Evolutionary conservation across 768 basidiomycete species (phyloP).

Genomic region (Rhodotorula diobovata): DNA sequence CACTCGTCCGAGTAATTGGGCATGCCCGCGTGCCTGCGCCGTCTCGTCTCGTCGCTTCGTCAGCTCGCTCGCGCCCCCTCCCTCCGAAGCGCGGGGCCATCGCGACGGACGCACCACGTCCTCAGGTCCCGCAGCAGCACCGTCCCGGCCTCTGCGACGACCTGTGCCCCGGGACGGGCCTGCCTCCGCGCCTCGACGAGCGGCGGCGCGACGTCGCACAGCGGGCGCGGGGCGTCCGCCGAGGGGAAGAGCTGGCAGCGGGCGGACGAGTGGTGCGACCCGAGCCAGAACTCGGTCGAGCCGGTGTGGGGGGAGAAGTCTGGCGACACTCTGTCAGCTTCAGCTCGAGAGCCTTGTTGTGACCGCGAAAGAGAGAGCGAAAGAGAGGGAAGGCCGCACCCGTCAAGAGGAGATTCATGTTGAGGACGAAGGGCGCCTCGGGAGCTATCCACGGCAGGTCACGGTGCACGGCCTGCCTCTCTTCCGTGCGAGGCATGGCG

Average conservation of each 20-base stretch:
- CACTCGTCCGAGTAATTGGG: conserved; percentile 16
- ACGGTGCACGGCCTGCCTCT: conserved; percentile 15
- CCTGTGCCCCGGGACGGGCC: not conserved
- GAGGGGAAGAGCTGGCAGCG: conserved; percentile 7
- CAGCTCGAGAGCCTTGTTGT: no score
- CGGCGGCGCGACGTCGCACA: conserved; percentile 4
- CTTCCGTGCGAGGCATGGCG: conserved; percentile 7
- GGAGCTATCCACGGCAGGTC: conserved; percentile 4
- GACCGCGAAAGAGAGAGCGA: not conserved
- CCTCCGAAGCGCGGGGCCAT: no score
- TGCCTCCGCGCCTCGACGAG: not conserved
- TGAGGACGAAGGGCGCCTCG: not conserved
- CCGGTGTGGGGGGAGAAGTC: conserved; percentile 23
- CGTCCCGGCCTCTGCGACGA: not conserved
- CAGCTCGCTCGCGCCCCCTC: no score
- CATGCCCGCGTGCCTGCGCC: conserved; percentile 14
- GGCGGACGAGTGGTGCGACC: not conserved
- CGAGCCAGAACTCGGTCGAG: conserved; percentile 16
- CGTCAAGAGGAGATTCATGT: no score
- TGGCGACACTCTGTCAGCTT: no score
- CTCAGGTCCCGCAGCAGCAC: conserved; percentile 13
- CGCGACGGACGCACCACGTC: not conserved
- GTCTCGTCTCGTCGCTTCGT: no score
- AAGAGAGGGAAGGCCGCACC: no score
- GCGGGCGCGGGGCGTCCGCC: not conserved